Evolutionary conservation across 2,329 filamentous ascomycete genomes (phyloP).

Genomic region (Fusarium guadeloupense): DNA sequence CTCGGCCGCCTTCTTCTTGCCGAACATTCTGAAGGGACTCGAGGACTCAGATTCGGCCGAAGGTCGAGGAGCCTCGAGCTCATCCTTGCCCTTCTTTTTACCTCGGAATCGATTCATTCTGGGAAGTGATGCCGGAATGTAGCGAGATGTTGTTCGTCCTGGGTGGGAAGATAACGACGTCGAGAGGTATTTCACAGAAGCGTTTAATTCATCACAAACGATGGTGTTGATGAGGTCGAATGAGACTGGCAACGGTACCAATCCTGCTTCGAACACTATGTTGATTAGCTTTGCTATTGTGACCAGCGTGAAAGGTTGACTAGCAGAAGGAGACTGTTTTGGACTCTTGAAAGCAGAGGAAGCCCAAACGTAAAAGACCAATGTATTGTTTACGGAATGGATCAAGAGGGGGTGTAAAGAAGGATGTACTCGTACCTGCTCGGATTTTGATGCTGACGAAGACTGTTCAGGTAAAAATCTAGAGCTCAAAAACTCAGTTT

Average conservation of each 20-base stretch:
- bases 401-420: not conserved
- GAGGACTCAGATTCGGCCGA: constrained; percentile 66
- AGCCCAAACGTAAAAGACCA: not conserved
- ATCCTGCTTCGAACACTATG: constrained; percentile 19
- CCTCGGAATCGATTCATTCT: constrained; percentile 81
- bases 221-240: constrained; percentile 8
- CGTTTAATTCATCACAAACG: constrained; percentile 38
- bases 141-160: constrained; percentile 4
- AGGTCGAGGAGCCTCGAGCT: constrained; percentile 54
- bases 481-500: constrained; percentile 7
- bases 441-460: constrained; percentile 5
- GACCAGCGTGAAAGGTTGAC: not conserved
- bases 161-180: not conserved
- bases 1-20: constrained; percentile 63
- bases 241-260: constrained; percentile 22
- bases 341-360: not conserved
- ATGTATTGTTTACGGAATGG: not conserved
- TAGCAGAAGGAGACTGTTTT: not conserved
- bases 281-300: constrained; percentile 13
- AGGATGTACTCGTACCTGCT: constrained; percentile 31
- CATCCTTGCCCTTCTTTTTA: constrained; percentile 75
- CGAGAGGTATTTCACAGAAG: not conserved
- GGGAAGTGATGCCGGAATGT: constrained; percentile 2
- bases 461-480: not conserved
- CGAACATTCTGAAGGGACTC: constrained; percentile 63